A percentile compares a stretch with the other conserved stretches of the same genome.
These are phyloP conservation scores for Xerocomellus amylosporus DNA, from an alignment of 768 basidiomycete species.

Conservation along the genomic window DNA sequence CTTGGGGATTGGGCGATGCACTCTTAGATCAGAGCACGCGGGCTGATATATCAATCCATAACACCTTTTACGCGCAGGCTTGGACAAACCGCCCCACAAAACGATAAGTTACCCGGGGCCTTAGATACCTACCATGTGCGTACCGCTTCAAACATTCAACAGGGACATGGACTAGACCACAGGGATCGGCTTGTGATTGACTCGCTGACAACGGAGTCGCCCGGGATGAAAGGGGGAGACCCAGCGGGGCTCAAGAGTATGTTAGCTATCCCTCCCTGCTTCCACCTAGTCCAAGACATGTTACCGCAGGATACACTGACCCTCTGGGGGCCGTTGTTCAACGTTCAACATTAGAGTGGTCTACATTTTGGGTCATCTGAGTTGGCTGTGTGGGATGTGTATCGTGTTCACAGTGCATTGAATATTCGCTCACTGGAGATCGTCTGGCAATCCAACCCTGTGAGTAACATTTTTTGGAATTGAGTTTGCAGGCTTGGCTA, in stretches of 20 bases:
- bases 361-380: conserved; percentile 52
- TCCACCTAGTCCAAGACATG: neutral
- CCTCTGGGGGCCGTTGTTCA: neutral
- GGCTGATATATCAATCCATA: neutral
- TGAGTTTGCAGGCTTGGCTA: neutral
- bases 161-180: neutral
- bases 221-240: conserved; percentile 1
- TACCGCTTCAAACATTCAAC: neutral
- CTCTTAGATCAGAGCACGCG: conserved; percentile 23
- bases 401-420: neutral
- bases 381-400: conserved; percentile 72
- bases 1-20: conserved; percentile 58
- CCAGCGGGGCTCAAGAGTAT: neutral
- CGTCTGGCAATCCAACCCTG: conserved; percentile 14
- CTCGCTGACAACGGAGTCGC: neutral
- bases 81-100: neutral
- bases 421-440: neutral
- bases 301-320: neutral
- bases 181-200: neutral
- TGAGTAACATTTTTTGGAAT: conserved; percentile 74
- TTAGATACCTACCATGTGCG: neutral
- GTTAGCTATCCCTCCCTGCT: neutral
- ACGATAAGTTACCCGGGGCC: neutral
- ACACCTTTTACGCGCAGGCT: neutral
- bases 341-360: conserved; percentile 27